Conservation (phyloP, 2,329 filamentous ascomycete genomes). For the Colletotrichum simmondsii region DNA sequence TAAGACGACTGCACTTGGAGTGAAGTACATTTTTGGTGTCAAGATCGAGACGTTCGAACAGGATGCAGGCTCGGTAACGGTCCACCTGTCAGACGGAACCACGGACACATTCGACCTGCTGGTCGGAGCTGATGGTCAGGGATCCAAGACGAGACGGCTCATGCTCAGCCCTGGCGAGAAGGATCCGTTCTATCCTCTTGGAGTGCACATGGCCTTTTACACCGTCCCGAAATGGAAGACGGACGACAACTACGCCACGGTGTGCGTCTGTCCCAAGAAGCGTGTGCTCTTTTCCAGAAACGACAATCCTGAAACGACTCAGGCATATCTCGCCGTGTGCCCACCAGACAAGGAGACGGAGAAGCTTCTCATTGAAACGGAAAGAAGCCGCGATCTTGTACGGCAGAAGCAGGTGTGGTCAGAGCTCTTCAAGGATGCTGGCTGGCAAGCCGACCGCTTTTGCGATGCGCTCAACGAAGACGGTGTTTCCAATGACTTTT, state of each 20-base stretch:
- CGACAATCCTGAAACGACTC: conserved; percentile 31
- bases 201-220: conserved; percentile 45
- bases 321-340: conserved; percentile 24
- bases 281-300: conserved; percentile 15
- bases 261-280: conserved; percentile 13
- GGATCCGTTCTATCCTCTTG: conserved; percentile 40
- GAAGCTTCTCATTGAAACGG: background rate
- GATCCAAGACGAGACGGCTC: conserved; percentile 58
- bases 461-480: conserved; percentile 41
- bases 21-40: conserved; percentile 41
- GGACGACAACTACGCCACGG: conserved; percentile 33
- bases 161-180: conserved; percentile 45
- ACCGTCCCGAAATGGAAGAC: conserved; percentile 40
- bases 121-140: conserved; percentile 66
- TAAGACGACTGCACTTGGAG: conserved; percentile 40
- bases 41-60: conserved; percentile 43
- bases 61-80: conserved; percentile 45
- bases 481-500: conserved; percentile 57
- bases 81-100: conserved; percentile 55
- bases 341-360: conserved; percentile 15
- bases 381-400: conserved; percentile 25
- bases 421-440: conserved; percentile 42
- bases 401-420: conserved; percentile 44
- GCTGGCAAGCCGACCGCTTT: conserved; percentile 58
- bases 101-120: conserved; percentile 60